phyloP scores from a whole-genome alignment of 1,284 basidiomycete species.

The Apiotrichum siamense region DNA sequence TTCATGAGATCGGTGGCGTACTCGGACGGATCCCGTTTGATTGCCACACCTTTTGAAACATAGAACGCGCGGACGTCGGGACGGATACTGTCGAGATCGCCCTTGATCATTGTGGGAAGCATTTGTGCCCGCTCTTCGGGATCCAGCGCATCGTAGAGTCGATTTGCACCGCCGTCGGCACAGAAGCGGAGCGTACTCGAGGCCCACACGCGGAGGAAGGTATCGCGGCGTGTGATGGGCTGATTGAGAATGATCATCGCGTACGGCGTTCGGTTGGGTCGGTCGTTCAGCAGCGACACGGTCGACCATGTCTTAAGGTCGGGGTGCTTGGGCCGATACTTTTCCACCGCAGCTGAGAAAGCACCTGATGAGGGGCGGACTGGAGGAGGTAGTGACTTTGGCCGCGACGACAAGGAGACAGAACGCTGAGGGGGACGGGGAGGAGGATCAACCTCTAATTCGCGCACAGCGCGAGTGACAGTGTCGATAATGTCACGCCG shows the following conservation, averaged over 20 bases:
- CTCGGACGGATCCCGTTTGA: slow-evolving; percentile 66
- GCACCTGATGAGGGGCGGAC: background rate
- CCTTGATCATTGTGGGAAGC: slow-evolving; percentile 80
- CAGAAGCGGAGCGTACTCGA: slow-evolving; percentile 56
- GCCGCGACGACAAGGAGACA: background rate
- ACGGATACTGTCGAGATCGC: slow-evolving; percentile 84
- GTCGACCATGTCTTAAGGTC: slow-evolving; percentile 11
- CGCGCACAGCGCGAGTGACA: slow-evolving; percentile 12
- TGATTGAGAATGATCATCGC: slow-evolving; percentile 85
- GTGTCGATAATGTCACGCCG: slow-evolving; percentile 12
- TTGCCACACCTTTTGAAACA: slow-evolving; percentile 58
- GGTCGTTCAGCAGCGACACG: slow-evolving; percentile 1
- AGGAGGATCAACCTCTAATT: slow-evolving; percentile 12
- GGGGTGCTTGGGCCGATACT: slow-evolving; percentile 8
- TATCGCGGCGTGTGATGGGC: slow-evolving; percentile 58
- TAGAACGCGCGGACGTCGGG: slow-evolving; percentile 69
- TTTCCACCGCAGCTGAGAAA: slow-evolving; percentile 5
- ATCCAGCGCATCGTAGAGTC: slow-evolving; percentile 63
- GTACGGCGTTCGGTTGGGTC: slow-evolving; percentile 14
- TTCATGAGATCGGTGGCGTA: slow-evolving; percentile 94
- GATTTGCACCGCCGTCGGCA: slow-evolving; percentile 92
- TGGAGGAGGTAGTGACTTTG: background rate
- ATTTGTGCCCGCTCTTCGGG: slow-evolving; percentile 46
- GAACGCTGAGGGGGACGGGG: slow-evolving; percentile 10
- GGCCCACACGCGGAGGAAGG: slow-evolving; percentile 66